Evolutionary conservation across 1,139 yeast genomes (phyloP).

Genomic region (Keqinozyma sinolaborantium): DNA sequence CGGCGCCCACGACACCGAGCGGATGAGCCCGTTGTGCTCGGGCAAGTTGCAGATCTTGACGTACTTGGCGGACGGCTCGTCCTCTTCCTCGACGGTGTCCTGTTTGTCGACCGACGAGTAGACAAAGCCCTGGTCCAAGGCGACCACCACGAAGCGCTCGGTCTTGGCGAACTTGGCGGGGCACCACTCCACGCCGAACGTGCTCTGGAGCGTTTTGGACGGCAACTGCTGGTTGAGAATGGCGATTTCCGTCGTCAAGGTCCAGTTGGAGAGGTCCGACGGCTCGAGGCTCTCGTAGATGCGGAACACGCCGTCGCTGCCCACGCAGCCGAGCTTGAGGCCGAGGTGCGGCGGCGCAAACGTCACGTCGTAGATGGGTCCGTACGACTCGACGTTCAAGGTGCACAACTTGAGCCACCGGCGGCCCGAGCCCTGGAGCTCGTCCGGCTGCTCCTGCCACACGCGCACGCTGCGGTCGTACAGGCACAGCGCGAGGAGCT

Average conservation of each 20-base stretch:
- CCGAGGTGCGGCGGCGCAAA: conserved; percentile 90
- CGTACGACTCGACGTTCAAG: conserved; percentile 72
- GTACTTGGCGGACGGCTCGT: conserved; percentile 19
- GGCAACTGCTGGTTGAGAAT: conserved; percentile 60
- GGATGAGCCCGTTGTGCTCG: conserved; percentile 81
- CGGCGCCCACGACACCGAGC: conserved; percentile 97
- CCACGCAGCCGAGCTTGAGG: conserved; percentile 79
- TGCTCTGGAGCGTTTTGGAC: conserved; percentile 79
- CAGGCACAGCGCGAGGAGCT: conserved; percentile 78
- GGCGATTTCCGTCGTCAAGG: conserved; percentile 65
- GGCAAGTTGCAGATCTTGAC: conserved; percentile 44
- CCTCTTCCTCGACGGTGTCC: conserved; percentile 7
- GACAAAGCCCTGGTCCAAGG: conserved; percentile 81
- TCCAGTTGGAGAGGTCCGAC: conserved; percentile 79
- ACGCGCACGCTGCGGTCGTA: conserved; percentile 85
- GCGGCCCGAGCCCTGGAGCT: conserved; percentile 68
- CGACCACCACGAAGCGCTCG: conserved; percentile 82
- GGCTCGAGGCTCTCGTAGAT: conserved; percentile 91
- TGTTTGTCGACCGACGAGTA: conserved; percentile 37
- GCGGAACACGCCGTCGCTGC: conserved; percentile 84
- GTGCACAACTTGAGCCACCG: conserved; percentile 79
- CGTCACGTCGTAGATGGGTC: conserved; percentile 84
- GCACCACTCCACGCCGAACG: conserved; percentile 90
- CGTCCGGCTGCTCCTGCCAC: conserved; percentile 89
- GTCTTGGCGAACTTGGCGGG: conserved; percentile 73